Evolutionary conservation across 192 early-diverging fungal species (phyloP), one percentile per base, ranked within the genome.

Genomic region (Mortierella claussenii): DNA sequence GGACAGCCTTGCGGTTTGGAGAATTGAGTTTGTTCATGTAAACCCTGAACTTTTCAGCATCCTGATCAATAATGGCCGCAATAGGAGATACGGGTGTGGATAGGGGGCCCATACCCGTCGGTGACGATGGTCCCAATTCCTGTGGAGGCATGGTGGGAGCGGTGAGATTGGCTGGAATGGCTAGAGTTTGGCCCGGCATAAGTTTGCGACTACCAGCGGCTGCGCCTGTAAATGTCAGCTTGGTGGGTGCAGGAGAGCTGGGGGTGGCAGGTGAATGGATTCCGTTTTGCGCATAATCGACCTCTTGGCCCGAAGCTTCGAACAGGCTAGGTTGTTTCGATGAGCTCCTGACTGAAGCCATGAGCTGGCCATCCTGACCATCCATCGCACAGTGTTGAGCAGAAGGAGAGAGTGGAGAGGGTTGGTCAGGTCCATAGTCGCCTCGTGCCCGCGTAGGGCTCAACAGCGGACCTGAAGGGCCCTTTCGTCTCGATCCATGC

Each of bases 11-110:
- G 17, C 73, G 73, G 26, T 24, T 43, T 34, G 63, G 63, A 9
- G 18, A 18, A 28, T 30, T 56, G 15, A 67, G 27, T 21, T 76
- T 76, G 32, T 67, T 76, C 65, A 76, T 76, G 9, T 61, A 67
- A 24, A 76, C 65, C 18, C 73, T 54, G 37, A 67, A 76, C 37
- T 76, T 76, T 30, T 76, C 73, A 34, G 73, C 73, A 31, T 76
- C 73, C 18, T 76, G 73, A 46, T 76, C 73, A 40, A 76, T 76
- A 15, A 76, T 76, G 4, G 73, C 65, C 0, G 73, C 64, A 55
- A 76, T 55, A 5, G 73, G 73, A 1, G 73, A 76, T 3, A 37
- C 47, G 21, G 73, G 71, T 21, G 18, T 11, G 1, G 49, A 36
- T 2, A 4, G 20, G 0, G 45, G 18, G 20, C 59, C 53, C 43